Evolutionary conservation across 2,329 filamentous ascomycete species (phyloP).

Genomic region (Hypoxylon sp.): DNA sequence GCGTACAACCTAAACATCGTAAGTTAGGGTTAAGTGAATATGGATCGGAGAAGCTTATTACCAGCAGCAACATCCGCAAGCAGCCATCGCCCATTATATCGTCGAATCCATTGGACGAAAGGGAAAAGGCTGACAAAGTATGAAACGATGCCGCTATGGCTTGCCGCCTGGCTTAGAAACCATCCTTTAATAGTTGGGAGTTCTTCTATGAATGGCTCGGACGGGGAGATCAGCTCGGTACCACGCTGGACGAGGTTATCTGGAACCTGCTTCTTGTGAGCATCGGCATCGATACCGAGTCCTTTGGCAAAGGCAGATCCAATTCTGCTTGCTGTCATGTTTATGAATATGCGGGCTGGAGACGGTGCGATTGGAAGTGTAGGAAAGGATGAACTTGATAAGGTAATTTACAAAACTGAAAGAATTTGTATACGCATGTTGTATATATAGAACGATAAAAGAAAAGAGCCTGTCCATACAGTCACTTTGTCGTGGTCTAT

Average conservation of each 20-base stretch:
- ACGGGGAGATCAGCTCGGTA: constrained; percentile 9
- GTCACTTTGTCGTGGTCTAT: neutral
- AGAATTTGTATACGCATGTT: neutral
- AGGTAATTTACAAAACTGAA: too few relatives aligned
- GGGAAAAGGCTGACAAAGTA: constrained; percentile 17
- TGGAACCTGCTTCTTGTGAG: neutral
- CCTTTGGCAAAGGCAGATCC: neutral
- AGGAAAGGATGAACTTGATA: neutral
- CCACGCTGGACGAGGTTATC: constrained; percentile 9
- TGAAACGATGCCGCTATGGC: neutral
- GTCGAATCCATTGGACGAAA: constrained; percentile 4
- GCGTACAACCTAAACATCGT: constrained; percentile 9
- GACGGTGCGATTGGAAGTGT: neutral
- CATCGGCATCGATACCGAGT: constrained; percentile 1
- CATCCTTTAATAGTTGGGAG: constrained; percentile 11
- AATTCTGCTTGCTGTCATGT: neutral
- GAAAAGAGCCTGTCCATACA: neutral
- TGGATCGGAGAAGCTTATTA: constrained; percentile 1
- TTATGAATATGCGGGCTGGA: neutral
- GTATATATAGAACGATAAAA: neutral
- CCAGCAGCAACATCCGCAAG: constrained; percentile 15
- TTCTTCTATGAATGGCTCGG: constrained; percentile 18
- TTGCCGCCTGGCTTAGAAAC: neutral
- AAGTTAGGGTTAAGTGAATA: neutral
- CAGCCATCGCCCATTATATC: constrained; percentile 23